phyloP scores from a whole-genome alignment of 331 rosid genomes.

The Dryas integrifolia region DNA sequence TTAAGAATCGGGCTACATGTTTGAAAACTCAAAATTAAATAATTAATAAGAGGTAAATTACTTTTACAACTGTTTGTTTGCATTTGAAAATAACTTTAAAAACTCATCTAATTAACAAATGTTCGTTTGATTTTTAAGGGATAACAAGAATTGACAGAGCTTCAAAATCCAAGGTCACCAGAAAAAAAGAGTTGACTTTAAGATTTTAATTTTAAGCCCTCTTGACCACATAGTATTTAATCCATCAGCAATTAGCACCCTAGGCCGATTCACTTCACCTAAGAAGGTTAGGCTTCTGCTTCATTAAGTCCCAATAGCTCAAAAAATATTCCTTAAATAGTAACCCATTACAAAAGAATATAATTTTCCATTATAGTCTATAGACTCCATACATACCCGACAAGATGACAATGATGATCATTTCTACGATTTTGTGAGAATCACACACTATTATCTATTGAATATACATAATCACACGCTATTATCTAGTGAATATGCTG shows the following conservation, averaged over 20 bases:
- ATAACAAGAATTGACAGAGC: not conserved
- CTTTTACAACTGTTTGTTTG: too few relatives aligned
- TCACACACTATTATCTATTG: not conserved
- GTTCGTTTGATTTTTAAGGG: not conserved
- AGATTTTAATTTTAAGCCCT: not conserved
- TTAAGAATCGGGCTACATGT: too few relatives aligned
- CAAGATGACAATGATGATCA: slow-evolving; percentile 4
- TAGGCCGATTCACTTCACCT: not conserved
- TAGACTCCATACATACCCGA: not conserved
- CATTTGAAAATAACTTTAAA: too few relatives aligned
- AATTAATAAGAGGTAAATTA: too few relatives aligned
- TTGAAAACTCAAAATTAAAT: too few relatives aligned
- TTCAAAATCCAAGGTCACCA: not conserved
- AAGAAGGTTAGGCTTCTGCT: slow-evolving; percentile 3
- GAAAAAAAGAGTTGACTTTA: not conserved
- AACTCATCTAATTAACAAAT: not conserved
- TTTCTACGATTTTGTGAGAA: not conserved
- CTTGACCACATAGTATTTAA: not conserved
- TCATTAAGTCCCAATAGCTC: not conserved
- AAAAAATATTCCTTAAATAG: too few relatives aligned
- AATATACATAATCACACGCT: not conserved
- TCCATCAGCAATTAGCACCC: not conserved
- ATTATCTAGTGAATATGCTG: too few relatives aligned
- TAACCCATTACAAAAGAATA: not conserved
- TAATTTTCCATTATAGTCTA: not conserved